A percentile compares a stretch with the other conserved stretches of the same genome.
phyloP scores from a whole-genome alignment of 78 protist genomes.

The Protostelium mycophagum region DNA sequence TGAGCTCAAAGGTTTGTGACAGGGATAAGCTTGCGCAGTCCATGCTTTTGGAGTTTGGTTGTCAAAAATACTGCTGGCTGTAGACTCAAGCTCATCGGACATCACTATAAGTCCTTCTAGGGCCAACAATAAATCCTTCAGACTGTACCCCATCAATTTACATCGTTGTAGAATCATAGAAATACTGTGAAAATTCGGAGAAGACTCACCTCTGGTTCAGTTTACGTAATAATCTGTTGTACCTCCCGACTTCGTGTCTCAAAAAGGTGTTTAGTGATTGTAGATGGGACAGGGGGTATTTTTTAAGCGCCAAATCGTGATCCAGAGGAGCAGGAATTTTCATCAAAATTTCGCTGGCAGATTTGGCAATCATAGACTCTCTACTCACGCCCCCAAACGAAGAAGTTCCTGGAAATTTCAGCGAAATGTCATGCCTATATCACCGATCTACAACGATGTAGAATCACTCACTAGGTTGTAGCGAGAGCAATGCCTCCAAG shows the following conservation, averaged over 20 bases:
- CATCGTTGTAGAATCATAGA: too few species aligned
- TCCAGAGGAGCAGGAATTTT: constrained; percentile 51
- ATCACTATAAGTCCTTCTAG: constrained; percentile 73
- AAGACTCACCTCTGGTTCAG: constrained; percentile 10
- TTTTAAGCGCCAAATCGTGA: constrained; percentile 13
- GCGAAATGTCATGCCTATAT: not conserved
- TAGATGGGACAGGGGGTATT: constrained; percentile 29
- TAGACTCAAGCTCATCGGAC: constrained; percentile 58
- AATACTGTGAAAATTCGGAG: too few species aligned
- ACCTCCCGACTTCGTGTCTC: constrained; percentile 60
- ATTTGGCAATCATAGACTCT: constrained; percentile 4
- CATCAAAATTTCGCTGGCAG: constrained; percentile 34
- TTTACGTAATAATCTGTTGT: constrained; percentile 27
- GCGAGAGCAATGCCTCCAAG: constrained; percentile 8
- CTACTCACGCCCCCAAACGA: not conserved
- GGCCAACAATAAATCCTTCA: constrained; percentile 46
- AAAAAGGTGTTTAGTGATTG: constrained; percentile 74
- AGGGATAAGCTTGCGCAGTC: constrained; percentile 46
- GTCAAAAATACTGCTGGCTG: not conserved
- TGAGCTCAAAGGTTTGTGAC: constrained; percentile 53
- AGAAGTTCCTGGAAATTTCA: not conserved
- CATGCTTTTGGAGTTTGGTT: constrained; percentile 44
- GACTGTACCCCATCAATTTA: too few species aligned
- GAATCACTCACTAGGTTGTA: constrained; percentile 17
- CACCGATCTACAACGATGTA: too few species aligned